Evolutionary conservation across 1,284 basidiomycete species (phyloP).

Genomic region (Uromyces viciae-fabae): DNA sequence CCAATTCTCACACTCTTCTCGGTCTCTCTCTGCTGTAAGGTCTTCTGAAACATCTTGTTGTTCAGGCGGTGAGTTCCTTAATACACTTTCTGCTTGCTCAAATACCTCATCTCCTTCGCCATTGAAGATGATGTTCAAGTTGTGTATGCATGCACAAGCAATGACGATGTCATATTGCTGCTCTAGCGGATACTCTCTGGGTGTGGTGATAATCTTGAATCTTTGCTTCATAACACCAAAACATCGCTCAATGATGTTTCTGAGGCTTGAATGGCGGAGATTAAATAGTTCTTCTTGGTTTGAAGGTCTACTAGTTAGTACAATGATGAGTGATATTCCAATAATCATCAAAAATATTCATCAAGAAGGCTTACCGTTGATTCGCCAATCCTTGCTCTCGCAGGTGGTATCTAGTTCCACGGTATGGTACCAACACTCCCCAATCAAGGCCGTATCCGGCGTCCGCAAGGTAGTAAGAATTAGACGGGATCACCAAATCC

Average conservation of each 20-base stretch:
- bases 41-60: not conserved
- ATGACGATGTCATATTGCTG: not conserved
- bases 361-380: not conserved
- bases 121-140: not conserved
- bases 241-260: slow-evolving; percentile 44
- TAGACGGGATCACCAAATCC: not conserved
- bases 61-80: not conserved
- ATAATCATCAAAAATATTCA: not conserved
- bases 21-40: not conserved
- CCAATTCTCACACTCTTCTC: not conserved
- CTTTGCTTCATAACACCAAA: slow-evolving; percentile 44
- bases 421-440: not conserved
- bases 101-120: not conserved
- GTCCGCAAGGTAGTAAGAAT: not conserved
- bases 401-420: too few relatives aligned
- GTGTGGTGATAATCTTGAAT: not conserved
- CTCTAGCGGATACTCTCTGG: not conserved
- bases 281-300: slow-evolving; percentile 46
- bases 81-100: not conserved
- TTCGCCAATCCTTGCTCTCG: too few relatives aligned
- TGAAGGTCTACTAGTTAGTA: not conserved
- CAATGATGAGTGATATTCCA: too few relatives aligned
- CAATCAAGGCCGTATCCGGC: not conserved
- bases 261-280: slow-evolving; percentile 31
- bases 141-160: not conserved